Conservation (phyloP, 768 basidiomycete species). For the Gautieria morchelliformis region DNA sequence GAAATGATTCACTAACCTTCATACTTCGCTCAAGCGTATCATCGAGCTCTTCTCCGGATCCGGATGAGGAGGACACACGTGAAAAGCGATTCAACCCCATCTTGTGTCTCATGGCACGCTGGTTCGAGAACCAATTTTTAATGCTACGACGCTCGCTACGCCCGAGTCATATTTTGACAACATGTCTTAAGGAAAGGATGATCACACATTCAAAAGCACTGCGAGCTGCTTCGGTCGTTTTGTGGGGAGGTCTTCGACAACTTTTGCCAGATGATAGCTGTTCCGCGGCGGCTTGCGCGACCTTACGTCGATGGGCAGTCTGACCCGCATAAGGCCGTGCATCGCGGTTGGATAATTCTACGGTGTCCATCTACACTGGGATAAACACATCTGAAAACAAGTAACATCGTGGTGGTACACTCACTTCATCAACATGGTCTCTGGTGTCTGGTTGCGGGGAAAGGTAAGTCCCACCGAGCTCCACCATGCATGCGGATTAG, state of each 20-base stretch:
- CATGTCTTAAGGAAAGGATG: not conserved
- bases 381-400: too few species aligned
- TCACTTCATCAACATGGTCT: too few species aligned
- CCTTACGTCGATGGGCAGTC: too few species aligned
- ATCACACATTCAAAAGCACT: constrained; percentile 5
- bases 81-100: not conserved
- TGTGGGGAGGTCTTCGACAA: constrained; percentile 5
- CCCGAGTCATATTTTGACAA: not conserved
- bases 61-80: not conserved
- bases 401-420: too few species aligned
- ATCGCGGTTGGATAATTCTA: too few species aligned
- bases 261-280: not conserved
- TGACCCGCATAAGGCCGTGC: too few species aligned
- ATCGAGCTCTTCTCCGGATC: constrained; percentile 2
- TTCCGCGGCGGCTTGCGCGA: too few species aligned
- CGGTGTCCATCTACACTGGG: too few species aligned
- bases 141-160: constrained; percentile 4
- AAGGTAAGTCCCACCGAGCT: too few species aligned
- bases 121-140: constrained; percentile 9
- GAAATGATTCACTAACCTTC: not conserved
- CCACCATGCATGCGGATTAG: too few species aligned
- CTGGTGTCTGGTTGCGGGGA: too few species aligned
- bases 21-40: not conserved
- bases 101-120: constrained; percentile 2
- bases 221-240: constrained; percentile 6